Evolutionary conservation across 1,139 yeast genomes (phyloP).

Genomic region (Spathaspora jeffriesii): DNA sequence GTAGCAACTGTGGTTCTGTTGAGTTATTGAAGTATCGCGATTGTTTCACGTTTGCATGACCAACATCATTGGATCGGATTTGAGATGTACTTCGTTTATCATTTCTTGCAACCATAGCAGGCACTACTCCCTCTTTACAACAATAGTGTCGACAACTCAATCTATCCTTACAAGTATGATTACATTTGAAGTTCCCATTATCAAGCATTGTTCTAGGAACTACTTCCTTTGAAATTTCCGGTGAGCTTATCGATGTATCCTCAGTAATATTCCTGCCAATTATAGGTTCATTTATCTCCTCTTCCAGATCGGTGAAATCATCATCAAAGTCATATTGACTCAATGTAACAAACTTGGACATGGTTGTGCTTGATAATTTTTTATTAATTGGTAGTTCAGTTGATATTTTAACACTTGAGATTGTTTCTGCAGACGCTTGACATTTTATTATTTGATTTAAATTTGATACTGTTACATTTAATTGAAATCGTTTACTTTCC

Average conservation of each 20-base stretch:
- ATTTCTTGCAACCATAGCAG: conserved; percentile 6
- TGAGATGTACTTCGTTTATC: not conserved
- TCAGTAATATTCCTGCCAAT: not conserved
- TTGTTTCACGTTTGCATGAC: not conserved
- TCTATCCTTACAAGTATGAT: conserved; percentile 39
- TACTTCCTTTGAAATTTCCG: not conserved
- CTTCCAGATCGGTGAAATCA: conserved; percentile 7
- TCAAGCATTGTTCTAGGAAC: conserved; percentile 11
- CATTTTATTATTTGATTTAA: conserved; percentile 20
- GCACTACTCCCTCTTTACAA: conserved; percentile 43
- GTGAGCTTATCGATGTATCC: not conserved
- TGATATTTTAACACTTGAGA: conserved; percentile 28
- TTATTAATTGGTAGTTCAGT: not conserved
- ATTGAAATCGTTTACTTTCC: conserved; percentile 19
- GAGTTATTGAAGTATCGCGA: not conserved
- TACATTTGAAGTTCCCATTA: conserved; percentile 33
- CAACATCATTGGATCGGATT: not conserved
- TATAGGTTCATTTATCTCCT: conserved; percentile 1
- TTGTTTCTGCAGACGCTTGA: conserved; percentile 31
- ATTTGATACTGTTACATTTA: conserved; percentile 17
- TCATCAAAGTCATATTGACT: conserved; percentile 5
- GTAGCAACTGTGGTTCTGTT: not conserved
- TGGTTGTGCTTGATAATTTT: conserved; percentile 5
- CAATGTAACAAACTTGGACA: conserved; percentile 5
- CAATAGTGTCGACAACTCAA: conserved; percentile 41